Evolutionary conservation across 805 yeast genomes (phyloP).

Genomic region (Yamadazyma laniorum): DNA sequence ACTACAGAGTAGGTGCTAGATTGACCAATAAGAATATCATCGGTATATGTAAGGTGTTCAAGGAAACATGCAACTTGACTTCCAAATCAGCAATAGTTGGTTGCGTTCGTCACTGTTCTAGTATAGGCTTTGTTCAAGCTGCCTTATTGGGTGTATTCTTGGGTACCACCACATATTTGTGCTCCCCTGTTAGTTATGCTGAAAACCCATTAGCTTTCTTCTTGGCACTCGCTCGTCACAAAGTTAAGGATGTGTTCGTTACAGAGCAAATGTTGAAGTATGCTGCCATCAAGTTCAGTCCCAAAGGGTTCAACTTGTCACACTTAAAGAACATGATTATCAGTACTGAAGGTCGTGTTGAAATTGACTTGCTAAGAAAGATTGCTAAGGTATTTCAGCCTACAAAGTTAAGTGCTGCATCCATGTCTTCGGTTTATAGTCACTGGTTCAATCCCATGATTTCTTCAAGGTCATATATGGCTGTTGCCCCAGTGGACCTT

Average conservation of each 20-base stretch:
- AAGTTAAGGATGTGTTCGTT: conserved; percentile 81
- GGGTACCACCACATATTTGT: conserved; percentile 81
- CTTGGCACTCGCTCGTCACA: conserved; percentile 66
- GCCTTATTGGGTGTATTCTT: conserved; percentile 77
- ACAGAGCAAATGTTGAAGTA: conserved; percentile 81
- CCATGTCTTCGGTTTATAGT: conserved; percentile 74
- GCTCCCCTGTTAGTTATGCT: conserved; percentile 76
- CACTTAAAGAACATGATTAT: conserved; percentile 81
- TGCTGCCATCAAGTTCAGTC: conserved; percentile 59
- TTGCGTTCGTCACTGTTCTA: conserved; percentile 78
- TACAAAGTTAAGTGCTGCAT: conserved; percentile 62
- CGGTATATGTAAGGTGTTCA: conserved; percentile 81
- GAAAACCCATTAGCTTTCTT: conserved; percentile 71
- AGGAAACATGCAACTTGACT: conserved; percentile 86
- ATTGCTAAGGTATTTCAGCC: conserved; percentile 62
- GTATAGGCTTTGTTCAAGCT: conserved; percentile 88
- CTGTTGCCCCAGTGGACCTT: conserved; percentile 82
- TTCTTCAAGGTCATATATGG: conserved; percentile 80
- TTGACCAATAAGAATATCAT: conserved; percentile 63
- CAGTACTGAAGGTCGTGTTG: conserved; percentile 73
- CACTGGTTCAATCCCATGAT: conserved; percentile 81
- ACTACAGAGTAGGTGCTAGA: conserved; percentile 56
- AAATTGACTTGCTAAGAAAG: conserved; percentile 53
- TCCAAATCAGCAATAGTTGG: conserved; percentile 75
- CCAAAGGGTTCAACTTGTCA: conserved; percentile 60